Evolutionary conservation across 73 alveolate genomes (phyloP).

Genomic region (Stentor roeselii): DNA sequence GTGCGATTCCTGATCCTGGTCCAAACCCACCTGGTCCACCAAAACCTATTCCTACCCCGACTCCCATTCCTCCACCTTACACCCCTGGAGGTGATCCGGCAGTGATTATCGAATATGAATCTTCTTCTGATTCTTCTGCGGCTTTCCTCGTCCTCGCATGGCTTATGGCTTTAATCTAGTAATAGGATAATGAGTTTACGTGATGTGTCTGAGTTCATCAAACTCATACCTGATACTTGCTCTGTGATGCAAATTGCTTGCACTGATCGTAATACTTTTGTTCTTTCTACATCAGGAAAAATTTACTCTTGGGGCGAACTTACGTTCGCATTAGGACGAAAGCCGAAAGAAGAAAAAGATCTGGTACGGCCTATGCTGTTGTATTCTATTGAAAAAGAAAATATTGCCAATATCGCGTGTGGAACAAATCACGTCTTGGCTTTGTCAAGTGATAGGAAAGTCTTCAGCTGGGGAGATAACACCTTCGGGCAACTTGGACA

Average conservation of each 20-base stretch:
- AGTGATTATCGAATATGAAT: too few relatives aligned
- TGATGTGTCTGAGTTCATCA: neutral
- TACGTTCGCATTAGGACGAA: conserved; percentile 15
- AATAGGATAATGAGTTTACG: too few relatives aligned
- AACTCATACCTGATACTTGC: conserved; percentile 16
- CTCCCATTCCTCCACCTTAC: too few relatives aligned
- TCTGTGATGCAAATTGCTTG: conserved; percentile 15
- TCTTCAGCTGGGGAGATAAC: conserved; percentile 61
- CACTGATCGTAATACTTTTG: neutral
- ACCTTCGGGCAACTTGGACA: conserved; percentile 36
- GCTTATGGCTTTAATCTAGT: too few relatives aligned
- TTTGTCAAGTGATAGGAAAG: conserved; percentile 38
- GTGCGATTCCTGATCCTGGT: neutral
- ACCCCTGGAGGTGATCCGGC: too few relatives aligned
- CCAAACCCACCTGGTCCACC: neutral
- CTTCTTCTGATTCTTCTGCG: too few relatives aligned
- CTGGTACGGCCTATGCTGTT: neutral
- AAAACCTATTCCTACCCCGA: neutral
- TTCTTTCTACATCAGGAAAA: neutral
- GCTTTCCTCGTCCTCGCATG: too few relatives aligned
- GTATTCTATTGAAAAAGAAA: neutral
- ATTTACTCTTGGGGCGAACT: conserved; percentile 22
- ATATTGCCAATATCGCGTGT: conserved; percentile 36
- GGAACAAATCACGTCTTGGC: conserved; percentile 64
- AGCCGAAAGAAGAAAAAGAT: neutral